These are phyloP conservation scores for Aschersonia sp. DNA, from an alignment of 2,329 filamentous ascomycete species.

Conservation along the genomic window DNA sequence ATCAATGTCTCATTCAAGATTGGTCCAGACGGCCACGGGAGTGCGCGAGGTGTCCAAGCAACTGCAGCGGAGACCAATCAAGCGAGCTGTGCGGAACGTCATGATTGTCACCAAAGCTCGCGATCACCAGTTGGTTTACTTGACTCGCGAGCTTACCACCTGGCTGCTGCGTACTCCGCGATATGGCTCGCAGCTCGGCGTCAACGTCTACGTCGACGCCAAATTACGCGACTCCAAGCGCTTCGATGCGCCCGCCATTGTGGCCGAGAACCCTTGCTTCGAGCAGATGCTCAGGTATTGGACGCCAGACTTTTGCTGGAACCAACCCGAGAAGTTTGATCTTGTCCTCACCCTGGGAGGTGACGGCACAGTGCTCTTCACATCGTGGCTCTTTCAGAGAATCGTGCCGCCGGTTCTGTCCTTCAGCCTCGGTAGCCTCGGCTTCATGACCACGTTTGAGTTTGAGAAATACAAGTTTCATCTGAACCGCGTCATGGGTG, in stretches of 20 bases:
- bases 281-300: slow-evolving; percentile 82
- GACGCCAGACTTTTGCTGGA: slow-evolving; percentile 93
- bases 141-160: slow-evolving; percentile 74
- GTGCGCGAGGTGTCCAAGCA: slow-evolving; percentile 94
- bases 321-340: slow-evolving; percentile 86
- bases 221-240: slow-evolving; percentile 81
- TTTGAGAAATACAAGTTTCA: slow-evolving; percentile 81
- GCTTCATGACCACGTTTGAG: slow-evolving; percentile 80
- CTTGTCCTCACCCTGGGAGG: slow-evolving; percentile 79
- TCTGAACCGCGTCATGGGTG: slow-evolving; percentile 80
- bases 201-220: slow-evolving; percentile 96
- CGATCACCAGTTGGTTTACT: slow-evolving; percentile 79
- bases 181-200: slow-evolving; percentile 77
- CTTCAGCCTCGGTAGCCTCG: slow-evolving; percentile 71
- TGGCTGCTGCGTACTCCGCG: slow-evolving; percentile 84
- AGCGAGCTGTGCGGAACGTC: slow-evolving; percentile 78
- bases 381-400: slow-evolving; percentile 83
- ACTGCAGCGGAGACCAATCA: slow-evolving; percentile 81
- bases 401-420: slow-evolving; percentile 74
- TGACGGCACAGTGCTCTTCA: slow-evolving; percentile 77
- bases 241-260: slow-evolving; percentile 61
- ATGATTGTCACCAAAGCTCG: slow-evolving; percentile 99
- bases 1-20: slow-evolving; percentile 79
- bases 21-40: slow-evolving; percentile 89
- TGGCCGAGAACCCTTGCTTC: slow-evolving; percentile 63